Evolutionary conservation across 2,329 filamentous ascomycete genomes (phyloP).

Genomic region (Setomelanomma holmii): DNA sequence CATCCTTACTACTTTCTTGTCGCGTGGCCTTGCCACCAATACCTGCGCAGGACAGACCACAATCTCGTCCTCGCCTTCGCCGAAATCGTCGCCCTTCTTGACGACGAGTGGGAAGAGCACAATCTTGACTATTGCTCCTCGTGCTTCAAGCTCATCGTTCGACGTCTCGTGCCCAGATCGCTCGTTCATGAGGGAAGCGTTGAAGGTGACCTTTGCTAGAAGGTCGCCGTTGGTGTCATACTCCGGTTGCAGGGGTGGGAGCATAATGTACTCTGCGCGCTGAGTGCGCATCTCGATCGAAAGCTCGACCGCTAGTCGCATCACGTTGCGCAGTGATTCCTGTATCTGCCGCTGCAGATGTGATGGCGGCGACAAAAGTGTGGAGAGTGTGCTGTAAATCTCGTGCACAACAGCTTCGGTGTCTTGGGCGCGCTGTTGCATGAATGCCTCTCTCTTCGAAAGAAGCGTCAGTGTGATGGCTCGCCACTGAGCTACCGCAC

Average conservation of each 20-base stretch:
- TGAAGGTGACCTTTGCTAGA: slow-evolving; percentile 86
- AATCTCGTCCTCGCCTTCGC: slow-evolving; percentile 89
- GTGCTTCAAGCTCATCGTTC: slow-evolving; percentile 81
- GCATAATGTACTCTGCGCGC: slow-evolving; percentile 97
- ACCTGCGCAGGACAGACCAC: slow-evolving; percentile 96
- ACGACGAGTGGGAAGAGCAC: slow-evolving; percentile 96
- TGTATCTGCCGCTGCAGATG: slow-evolving; percentile 82
- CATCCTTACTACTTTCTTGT: slow-evolving; percentile 59
- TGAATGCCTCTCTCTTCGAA: slow-evolving; percentile 79
- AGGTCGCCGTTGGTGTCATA: slow-evolving; percentile 94
- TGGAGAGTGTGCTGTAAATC: slow-evolving; percentile 82
- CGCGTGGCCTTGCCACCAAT: slow-evolving; percentile 67
- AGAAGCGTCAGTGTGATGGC: slow-evolving; percentile 92
- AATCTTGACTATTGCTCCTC: slow-evolving; percentile 81
- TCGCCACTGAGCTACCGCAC: slow-evolving; percentile 96
- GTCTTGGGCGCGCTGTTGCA: slow-evolving; percentile 82
- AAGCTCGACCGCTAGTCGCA: slow-evolving; percentile 86
- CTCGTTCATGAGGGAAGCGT: slow-evolving; percentile 93
- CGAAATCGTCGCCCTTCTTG: slow-evolving; percentile 90
- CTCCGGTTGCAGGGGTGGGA: slow-evolving; percentile 91
- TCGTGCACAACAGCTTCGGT: slow-evolving; percentile 95
- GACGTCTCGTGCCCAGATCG: slow-evolving; percentile 73
- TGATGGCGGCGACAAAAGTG: slow-evolving; percentile 84
- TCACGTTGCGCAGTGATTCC: slow-evolving; percentile 83
- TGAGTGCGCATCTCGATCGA: slow-evolving; percentile 98